These are phyloP conservation scores for Prototheca wickerhamii DNA, from an alignment of 163 green algal species.

Conservation along the genomic window DNA sequence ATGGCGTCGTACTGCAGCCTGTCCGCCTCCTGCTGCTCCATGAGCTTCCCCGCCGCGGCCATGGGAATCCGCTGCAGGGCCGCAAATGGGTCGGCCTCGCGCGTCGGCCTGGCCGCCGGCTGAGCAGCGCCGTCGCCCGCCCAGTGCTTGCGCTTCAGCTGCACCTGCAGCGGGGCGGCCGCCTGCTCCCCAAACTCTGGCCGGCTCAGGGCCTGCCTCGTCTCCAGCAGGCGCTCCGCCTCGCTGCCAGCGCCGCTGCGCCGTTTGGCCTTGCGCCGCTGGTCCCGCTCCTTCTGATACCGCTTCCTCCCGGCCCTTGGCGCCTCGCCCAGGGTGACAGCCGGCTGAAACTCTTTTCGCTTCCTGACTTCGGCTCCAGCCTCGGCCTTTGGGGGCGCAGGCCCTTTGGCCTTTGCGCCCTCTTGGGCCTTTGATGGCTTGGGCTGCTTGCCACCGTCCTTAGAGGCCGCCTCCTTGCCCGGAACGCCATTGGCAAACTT, in stretches of 20 bases:
- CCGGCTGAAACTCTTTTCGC: not conserved
- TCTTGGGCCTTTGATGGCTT: too few relatives aligned
- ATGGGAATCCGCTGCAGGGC: too few relatives aligned
- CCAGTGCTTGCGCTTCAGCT: slow-evolving; percentile 14
- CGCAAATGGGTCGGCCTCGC: too few relatives aligned
- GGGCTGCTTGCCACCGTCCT: too few relatives aligned
- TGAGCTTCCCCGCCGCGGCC: not conserved
- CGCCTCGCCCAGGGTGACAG: not conserved
- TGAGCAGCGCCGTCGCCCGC: not conserved
- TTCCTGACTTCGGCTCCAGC: not conserved
- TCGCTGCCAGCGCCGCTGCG: not conserved
- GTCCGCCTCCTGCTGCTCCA: not conserved
- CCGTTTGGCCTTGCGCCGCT: not conserved
- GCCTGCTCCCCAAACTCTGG: slow-evolving; percentile 18
- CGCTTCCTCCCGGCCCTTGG: slow-evolving; percentile 4
- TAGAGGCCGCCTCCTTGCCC: too few relatives aligned
- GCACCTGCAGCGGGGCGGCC: slow-evolving; percentile 4
- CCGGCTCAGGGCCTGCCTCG: not conserved
- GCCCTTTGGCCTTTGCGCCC: too few relatives aligned
- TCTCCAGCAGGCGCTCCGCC: slow-evolving; percentile 4
- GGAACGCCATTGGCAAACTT: too few relatives aligned
- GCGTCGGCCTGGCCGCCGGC: not conserved
- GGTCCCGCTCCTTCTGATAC: slow-evolving; percentile 1
- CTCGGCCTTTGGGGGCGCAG: too few relatives aligned
- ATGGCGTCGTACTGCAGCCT: not conserved